Conservation (phyloP, 73 alveolate genomes). For the Tetrahymena borealis region DNA sequence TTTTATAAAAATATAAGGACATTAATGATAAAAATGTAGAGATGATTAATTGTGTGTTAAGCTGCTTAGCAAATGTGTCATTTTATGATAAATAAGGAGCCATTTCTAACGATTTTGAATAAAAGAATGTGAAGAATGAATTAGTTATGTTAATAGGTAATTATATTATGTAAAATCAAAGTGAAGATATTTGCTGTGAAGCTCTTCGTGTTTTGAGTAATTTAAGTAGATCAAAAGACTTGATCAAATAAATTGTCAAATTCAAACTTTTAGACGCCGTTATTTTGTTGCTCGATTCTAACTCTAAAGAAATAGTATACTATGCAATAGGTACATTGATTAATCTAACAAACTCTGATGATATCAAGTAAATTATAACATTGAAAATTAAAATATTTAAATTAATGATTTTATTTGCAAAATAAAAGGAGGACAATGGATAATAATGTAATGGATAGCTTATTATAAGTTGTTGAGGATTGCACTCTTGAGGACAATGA, state of each 20-base stretch:
- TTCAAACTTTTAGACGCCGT: constrained; percentile 26
- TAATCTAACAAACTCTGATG: constrained; percentile 7
- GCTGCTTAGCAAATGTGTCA: constrained; percentile 34
- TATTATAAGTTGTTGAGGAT: constrained; percentile 15
- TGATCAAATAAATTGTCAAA: constrained; percentile 24
- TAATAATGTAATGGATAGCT: constrained; percentile 8
- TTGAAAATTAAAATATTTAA: not conserved
- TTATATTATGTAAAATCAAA: constrained; percentile 24
- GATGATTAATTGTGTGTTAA: constrained; percentile 23
- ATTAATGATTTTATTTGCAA: not conserved
- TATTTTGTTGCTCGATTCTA: constrained; percentile 29
- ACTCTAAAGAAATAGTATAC: constrained; percentile 36
- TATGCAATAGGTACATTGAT: constrained; percentile 20
- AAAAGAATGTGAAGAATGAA: constrained; percentile 15
- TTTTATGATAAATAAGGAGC: constrained; percentile 33
- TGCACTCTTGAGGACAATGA: constrained; percentile 36
- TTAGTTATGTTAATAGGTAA: constrained; percentile 12
- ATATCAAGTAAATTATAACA: constrained; percentile 3
- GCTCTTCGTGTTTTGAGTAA: constrained; percentile 30
- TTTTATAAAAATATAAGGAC: not conserved
- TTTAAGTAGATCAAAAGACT: constrained; percentile 31
- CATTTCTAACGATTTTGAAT: constrained; percentile 28
- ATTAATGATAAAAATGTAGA: constrained; percentile 10
- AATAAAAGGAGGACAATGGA: not conserved
- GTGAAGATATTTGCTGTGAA: constrained; percentile 40